Evolutionary conservation across 1,139 yeast species (phyloP).

Genomic region (Yamadazyma sp.): DNA sequence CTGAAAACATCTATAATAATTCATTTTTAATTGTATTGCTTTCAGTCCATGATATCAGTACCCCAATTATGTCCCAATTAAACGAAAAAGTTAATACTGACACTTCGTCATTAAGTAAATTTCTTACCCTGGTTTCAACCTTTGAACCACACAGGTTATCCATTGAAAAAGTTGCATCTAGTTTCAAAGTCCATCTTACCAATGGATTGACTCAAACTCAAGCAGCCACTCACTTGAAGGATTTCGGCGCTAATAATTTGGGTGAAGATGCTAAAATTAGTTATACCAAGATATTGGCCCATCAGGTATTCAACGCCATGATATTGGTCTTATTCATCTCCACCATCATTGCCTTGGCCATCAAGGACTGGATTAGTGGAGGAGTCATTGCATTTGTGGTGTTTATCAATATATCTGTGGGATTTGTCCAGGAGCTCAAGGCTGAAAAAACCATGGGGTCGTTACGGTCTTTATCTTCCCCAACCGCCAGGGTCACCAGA

Average conservation of each 20-base stretch:
- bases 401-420: conserved; percentile 63
- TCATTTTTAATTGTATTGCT: neutral
- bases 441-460: conserved; percentile 86
- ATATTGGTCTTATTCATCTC: conserved; percentile 71
- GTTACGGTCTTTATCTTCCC: conserved; percentile 65
- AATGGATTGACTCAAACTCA: conserved; percentile 48
- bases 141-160: conserved; percentile 33
- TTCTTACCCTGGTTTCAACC: conserved; percentile 7
- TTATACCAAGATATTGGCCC: conserved; percentile 56
- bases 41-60: neutral
- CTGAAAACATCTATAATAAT: neutral
- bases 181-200: conserved; percentile 37
- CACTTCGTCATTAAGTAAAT: conserved; percentile 13
- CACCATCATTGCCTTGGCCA: conserved; percentile 73
- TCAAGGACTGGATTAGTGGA: conserved; percentile 79
- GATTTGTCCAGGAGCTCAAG: conserved; percentile 66
- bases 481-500: conserved; percentile 70
- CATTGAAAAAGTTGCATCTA: conserved; percentile 31
- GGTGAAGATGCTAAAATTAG: conserved; percentile 65
- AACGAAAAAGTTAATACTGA: conserved; percentile 17
- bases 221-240: conserved; percentile 24
- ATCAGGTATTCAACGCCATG: conserved; percentile 81
- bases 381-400: conserved; percentile 79
- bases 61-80: conserved; percentile 8
- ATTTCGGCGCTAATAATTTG: conserved; percentile 59